A percentile compares a stretch with the other conserved stretches of the same genome.
Evolutionary conservation across 2,329 filamentous ascomycete species (phyloP).

Genomic region (Colletotrichum tamarilloi): DNA sequence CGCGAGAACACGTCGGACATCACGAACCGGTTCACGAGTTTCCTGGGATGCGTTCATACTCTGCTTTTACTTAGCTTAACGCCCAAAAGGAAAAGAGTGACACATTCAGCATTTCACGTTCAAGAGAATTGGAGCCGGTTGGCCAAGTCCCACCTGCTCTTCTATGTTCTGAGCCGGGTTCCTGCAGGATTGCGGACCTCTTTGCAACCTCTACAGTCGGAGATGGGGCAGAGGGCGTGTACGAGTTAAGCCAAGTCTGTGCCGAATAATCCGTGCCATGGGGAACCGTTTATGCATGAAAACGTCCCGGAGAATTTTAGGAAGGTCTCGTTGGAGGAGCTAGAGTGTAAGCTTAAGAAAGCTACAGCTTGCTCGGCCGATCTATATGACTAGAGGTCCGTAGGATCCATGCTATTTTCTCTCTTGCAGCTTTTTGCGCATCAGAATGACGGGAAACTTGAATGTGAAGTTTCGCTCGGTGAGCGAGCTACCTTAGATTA

Average conservation of each 20-base stretch:
- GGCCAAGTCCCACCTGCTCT: background rate
- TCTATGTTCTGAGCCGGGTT: background rate
- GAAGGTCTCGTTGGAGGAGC: too few species aligned
- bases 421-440: background rate
- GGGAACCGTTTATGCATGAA: background rate
- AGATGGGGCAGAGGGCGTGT: background rate
- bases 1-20: constrained; percentile 1
- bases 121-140: background rate
- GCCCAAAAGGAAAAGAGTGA: background rate
- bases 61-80: background rate
- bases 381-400: background rate
- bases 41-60: background rate
- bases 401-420: background rate
- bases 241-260: background rate
- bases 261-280: background rate
- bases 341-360: background rate
- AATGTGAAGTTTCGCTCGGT: background rate
- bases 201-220: background rate
- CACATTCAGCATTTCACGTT: background rate
- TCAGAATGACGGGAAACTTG: background rate
- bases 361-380: background rate
- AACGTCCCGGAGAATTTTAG: background rate
- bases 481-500: background rate
- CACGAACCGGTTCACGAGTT: constrained; percentile 6
- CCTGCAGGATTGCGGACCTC: constrained; percentile 9